Evolutionary conservation across 495 filamentous ascomycete species (phyloP).

Genomic region (Aspergillus conjunctus): DNA sequence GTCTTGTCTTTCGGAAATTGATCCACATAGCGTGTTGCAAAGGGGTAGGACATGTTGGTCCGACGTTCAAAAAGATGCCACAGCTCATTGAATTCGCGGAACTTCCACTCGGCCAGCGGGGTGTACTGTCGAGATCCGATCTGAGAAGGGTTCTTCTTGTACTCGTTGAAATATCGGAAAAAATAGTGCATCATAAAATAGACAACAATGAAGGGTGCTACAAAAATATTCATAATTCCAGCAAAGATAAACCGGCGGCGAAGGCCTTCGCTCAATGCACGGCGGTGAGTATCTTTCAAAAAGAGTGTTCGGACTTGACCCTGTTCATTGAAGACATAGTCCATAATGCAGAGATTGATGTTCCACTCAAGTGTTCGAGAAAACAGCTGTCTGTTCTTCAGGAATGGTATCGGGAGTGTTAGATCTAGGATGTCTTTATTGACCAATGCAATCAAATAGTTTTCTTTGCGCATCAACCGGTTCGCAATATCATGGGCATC

Average conservation of each 20-base stretch:
- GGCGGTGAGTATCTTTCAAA: constrained; percentile 77
- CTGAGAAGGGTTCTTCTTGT: constrained; percentile 85
- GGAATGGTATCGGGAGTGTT: constrained; percentile 80
- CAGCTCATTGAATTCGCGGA: constrained; percentile 97
- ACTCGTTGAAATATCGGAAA: constrained; percentile 92
- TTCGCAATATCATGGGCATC: constrained; percentile 98
- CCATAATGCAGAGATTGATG: constrained; percentile 82
- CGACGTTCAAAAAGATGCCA: constrained; percentile 87
- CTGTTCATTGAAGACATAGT: constrained; percentile 88
- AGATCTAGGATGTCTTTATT: constrained; percentile 95
- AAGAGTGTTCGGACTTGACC: constrained; percentile 83
- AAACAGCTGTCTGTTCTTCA: constrained; percentile 75
- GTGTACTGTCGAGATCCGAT: constrained; percentile 86
- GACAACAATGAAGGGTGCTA: constrained; percentile 78
- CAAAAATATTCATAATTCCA: constrained; percentile 82
- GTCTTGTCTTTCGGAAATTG: constrained; percentile 97
- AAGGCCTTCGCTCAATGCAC: constrained; percentile 73
- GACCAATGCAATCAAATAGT: constrained; percentile 93
- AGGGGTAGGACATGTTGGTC: constrained; percentile 92
- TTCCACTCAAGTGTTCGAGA: constrained; percentile 87
- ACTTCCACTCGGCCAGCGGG: constrained; percentile 95
- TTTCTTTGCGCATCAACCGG: constrained; percentile 92
- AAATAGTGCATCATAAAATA: constrained; percentile 87
- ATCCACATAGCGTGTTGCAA: constrained; percentile 86
- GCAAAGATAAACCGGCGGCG: constrained; percentile 76